These are phyloP conservation scores for Mucor mucedo DNA, from an alignment of 371 early-diverging fungal genomes.

Conservation along the genomic window DNA sequence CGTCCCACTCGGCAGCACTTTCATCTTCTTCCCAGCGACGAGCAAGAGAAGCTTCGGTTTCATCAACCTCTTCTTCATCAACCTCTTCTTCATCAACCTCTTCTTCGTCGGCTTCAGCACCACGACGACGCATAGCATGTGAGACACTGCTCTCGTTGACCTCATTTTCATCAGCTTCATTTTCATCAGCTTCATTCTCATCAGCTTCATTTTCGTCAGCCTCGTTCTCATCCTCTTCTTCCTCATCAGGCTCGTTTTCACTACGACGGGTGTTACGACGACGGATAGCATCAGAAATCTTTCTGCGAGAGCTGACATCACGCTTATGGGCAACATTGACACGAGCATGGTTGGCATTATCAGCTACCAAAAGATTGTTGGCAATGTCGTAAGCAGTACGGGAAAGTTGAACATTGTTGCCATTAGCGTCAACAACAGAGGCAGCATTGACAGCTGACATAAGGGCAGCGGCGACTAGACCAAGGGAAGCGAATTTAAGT, in stretches of 20 bases:
- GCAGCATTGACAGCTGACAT: neutral
- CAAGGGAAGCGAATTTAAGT: constrained; percentile 26
- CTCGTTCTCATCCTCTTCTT: constrained; percentile 15
- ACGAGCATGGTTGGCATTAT: neutral
- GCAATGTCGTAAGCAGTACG: neutral
- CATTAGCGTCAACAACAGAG: constrained; percentile 1
- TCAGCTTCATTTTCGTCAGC: constrained; percentile 12
- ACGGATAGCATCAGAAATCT: constrained; percentile 15
- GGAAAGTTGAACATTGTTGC: neutral
- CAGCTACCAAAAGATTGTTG: neutral
- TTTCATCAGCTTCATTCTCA: neutral
- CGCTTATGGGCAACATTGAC: constrained; percentile 5
- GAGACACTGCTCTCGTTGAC: neutral
- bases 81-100: neutral
- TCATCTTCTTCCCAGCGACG: no score
- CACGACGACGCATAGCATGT: neutral
- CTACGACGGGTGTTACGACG: constrained; percentile 11
- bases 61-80: constrained; percentile 1
- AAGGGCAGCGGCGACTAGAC: constrained; percentile 14
- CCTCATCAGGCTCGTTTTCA: constrained; percentile 14
- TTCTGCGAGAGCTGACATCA: constrained; percentile 3
- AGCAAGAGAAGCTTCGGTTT: neutral
- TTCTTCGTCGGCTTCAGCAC: neutral
- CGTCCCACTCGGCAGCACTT: no score
- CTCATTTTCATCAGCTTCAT: neutral